These are phyloP conservation scores for Oryza glumipatula DNA, from an alignment of 176 grass and related monocot species.

Conservation along the genomic window DNA sequence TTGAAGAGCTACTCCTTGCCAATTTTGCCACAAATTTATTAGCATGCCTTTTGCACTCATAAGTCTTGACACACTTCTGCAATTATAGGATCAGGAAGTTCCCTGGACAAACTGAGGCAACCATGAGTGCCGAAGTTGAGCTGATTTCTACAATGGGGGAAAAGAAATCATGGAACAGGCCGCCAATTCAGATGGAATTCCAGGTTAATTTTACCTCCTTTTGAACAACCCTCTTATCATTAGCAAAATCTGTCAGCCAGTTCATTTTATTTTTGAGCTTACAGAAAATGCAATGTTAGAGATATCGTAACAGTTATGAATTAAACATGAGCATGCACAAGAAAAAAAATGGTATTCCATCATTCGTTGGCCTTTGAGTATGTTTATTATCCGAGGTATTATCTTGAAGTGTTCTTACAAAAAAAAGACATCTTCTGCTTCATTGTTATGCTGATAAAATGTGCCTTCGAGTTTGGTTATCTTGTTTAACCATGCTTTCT, in stretches of 20 bases:
- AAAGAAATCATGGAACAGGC: conserved; percentile 92
- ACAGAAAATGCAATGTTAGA: conserved; percentile 8
- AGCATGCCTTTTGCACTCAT: conserved; percentile 22
- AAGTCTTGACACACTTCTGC: conserved; percentile 30
- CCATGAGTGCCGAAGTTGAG: conserved; percentile 98
- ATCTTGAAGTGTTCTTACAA: not conserved
- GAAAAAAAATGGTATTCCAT: conserved; percentile 20
- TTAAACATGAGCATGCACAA: not conserved
- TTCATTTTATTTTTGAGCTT: conserved; percentile 6
- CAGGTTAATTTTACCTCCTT: conserved; percentile 58
- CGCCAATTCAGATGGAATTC: conserved; percentile 99
- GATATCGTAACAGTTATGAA: conserved; percentile 19
- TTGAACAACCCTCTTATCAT: not conserved
- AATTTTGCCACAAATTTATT: conserved; percentile 18
- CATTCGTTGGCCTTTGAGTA: not conserved
- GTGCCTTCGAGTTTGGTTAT: not conserved
- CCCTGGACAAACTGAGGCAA: conserved; percentile 97
- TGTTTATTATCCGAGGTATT: conserved; percentile 7
- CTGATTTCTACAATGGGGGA: conserved; percentile 99
- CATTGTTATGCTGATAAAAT: conserved; percentile 2
- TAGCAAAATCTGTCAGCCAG: not conserved
- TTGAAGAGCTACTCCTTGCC: not conserved
- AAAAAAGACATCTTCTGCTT: not conserved
- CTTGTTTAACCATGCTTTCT: not conserved
- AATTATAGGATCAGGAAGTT: conserved; percentile 96